Percentiles rank a stretch among this genome's conserved stretches.
Conservation (phyloP, 192 early-diverging fungal species). For the Mortierella antarctica region DNA sequence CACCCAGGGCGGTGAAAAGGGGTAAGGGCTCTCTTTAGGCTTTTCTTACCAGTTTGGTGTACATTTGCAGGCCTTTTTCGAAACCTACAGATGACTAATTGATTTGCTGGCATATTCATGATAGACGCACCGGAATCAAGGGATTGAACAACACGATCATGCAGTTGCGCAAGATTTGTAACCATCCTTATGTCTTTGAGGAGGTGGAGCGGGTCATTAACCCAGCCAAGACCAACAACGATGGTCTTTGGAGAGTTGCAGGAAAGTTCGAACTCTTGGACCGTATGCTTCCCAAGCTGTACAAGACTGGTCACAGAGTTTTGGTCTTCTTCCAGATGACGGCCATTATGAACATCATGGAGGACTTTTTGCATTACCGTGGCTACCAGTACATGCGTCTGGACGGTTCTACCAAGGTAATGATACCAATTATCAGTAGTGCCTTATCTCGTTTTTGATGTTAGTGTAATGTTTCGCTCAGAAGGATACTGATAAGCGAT, state of each 20-base stretch:
- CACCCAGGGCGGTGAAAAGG: conserved; percentile 70
- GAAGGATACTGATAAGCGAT: background rate
- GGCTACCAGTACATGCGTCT: conserved; percentile 83
- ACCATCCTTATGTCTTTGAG: conserved; percentile 98
- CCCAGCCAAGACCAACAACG: conserved; percentile 74
- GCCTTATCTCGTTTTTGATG: conserved; percentile 1
- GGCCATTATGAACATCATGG: conserved; percentile 96
- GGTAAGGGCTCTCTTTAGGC: conserved; percentile 58
- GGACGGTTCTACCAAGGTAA: conserved; percentile 88
- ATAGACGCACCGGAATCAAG: conserved; percentile 69
- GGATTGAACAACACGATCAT: conserved; percentile 96
- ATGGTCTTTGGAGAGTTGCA: conserved; percentile 81
- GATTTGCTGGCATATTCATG: background rate
- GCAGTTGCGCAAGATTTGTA: conserved; percentile 98
- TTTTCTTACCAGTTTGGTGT: background rate
- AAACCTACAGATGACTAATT: background rate
- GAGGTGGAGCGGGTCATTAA: conserved; percentile 90
- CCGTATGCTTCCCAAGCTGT: conserved; percentile 92
- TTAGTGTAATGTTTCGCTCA: no score
- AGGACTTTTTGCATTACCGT: conserved; percentile 88
- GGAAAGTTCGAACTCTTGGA: conserved; percentile 99
- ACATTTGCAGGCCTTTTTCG: background rate
- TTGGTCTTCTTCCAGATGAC: conserved; percentile 89
- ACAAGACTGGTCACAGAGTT: conserved; percentile 81
- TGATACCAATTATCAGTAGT: background rate